Percentiles rank a stretch among this genome's conserved stretches.
These are phyloP conservation scores for Stereocaulon alpinum DNA, from an alignment of 495 filamentous ascomycete species.

Conservation along the genomic window DNA sequence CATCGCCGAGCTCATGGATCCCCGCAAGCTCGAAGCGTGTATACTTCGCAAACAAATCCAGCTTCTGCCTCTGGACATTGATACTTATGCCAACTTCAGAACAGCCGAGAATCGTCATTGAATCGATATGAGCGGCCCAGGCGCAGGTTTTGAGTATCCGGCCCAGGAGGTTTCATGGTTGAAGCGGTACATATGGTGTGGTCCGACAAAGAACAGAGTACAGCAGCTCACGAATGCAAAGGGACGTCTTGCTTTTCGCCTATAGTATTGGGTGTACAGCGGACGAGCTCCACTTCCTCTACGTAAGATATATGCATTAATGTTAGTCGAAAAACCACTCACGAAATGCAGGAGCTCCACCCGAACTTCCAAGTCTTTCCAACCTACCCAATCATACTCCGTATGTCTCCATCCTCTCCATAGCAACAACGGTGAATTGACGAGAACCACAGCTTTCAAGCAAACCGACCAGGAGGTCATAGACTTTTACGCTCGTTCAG, in stretches of 20 bases:
- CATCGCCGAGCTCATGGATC: background rate
- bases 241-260: conserved; percentile 73
- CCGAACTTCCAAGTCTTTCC: conserved; percentile 77
- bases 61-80: background rate
- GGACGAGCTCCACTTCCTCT: conserved; percentile 88
- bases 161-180: conserved; percentile 64
- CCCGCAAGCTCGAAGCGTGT: background rate
- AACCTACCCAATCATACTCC: conserved; percentile 74
- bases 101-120: background rate
- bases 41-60: background rate
- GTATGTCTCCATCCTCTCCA: conserved; percentile 33
- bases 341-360: conserved; percentile 57
- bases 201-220: background rate
- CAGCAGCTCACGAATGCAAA: conserved; percentile 5
- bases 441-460: conserved; percentile 58
- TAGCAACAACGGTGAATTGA: background rate
- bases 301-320: conserved; percentile 39
- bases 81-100: too few relatives aligned
- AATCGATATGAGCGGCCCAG: conserved; percentile 44
- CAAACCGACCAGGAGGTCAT: conserved; percentile 64
- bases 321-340: conserved; percentile 7
- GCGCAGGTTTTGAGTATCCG: conserved; percentile 71
- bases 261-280: conserved; percentile 73
- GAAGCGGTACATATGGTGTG: conserved; percentile 41
- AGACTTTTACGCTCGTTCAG: conserved; percentile 66